Percentiles rank a stretch among this genome's conserved stretches.
phyloP scores from a whole-genome alignment of 1,139 yeast genomes.

The Arxiozyma slooffiae region DNA sequence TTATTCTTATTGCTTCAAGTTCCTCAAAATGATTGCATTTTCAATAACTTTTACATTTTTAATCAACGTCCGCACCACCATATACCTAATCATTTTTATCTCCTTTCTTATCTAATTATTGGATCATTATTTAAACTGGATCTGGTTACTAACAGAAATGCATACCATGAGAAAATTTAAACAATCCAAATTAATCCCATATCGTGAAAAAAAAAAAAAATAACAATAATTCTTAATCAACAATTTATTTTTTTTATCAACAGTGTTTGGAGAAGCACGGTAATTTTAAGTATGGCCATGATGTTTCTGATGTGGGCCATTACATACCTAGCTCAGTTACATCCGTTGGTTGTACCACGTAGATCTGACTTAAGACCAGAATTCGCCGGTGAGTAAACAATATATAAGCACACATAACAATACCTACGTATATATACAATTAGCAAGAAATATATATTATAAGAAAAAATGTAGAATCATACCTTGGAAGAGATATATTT shows the following conservation, averaged over 20 bases:
- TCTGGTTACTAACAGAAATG: not conserved
- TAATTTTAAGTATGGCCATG: slow-evolving; percentile 74
- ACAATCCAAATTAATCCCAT: not conserved
- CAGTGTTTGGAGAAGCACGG: slow-evolving; percentile 85
- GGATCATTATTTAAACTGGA: too few relatives aligned
- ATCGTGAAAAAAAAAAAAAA: too few relatives aligned
- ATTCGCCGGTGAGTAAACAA: slow-evolving; percentile 12
- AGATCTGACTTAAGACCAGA: slow-evolving; percentile 78
- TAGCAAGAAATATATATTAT: not conserved
- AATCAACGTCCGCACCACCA: not conserved
- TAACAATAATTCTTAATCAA: too few relatives aligned
- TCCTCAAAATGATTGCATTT: too few relatives aligned
- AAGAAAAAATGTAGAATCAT: slow-evolving; percentile 12
- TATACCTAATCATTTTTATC: not conserved
- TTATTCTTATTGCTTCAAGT: too few relatives aligned
- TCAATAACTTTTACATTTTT: not conserved
- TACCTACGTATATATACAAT: not conserved
- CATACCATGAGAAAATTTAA: not conserved
- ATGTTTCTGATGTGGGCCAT: slow-evolving; percentile 93
- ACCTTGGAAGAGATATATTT: slow-evolving; percentile 4
- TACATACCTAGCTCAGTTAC: slow-evolving; percentile 64
- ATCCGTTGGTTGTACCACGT: slow-evolving; percentile 74
- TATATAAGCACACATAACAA: not conserved
- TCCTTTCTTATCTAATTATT: not conserved
- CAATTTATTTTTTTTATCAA: too few relatives aligned